Conservation (phyloP, 1,284 basidiomycete species). For the Mycena sp. region DNA sequence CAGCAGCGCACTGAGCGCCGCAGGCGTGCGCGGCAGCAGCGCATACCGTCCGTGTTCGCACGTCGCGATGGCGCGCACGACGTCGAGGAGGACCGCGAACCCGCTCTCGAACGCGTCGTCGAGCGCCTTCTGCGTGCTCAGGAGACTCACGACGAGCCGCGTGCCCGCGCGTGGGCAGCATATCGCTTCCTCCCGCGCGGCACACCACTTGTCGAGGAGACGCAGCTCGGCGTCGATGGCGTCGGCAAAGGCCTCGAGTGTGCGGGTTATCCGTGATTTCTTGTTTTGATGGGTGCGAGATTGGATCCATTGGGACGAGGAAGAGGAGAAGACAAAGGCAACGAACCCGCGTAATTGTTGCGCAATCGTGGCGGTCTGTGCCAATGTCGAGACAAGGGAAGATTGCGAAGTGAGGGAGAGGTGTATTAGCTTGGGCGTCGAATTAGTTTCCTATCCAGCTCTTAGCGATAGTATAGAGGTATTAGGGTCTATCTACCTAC, state of each 20-base stretch:
- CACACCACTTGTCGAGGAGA: conserved; percentile 75
- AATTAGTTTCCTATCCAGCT: conserved; percentile 52
- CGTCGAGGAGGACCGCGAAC: conserved; percentile 63
- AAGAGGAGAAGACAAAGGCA: conserved; percentile 47
- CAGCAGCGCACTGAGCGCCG: conserved; percentile 62
- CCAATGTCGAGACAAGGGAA: conserved; percentile 70
- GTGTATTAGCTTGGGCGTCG: conserved; percentile 69
- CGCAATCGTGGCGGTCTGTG: conserved; percentile 62
- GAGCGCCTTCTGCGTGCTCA: conserved; percentile 68
- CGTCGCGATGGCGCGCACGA: conserved; percentile 47
- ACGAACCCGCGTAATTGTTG: conserved; percentile 72
- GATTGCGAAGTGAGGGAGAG: conserved; percentile 68
- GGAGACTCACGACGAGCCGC: conserved; percentile 69
- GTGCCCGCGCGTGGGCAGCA: conserved; percentile 51
- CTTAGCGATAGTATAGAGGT: background rate
- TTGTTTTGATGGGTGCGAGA: conserved; percentile 31
- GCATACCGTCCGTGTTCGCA: conserved; percentile 42
- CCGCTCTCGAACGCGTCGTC: conserved; percentile 63
- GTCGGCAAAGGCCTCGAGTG: conserved; percentile 84
- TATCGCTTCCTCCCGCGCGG: conserved; percentile 72
- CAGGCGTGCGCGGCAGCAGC: conserved; percentile 54
- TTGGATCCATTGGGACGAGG: conserved; percentile 28
- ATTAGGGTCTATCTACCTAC: conserved; percentile 37
- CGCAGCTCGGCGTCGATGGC: conserved; percentile 70
- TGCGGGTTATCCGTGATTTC: conserved; percentile 55